Base-by-base conservation (phyloP, 108 stramenopile genomes). In the Aurantiochytrium sp. region DNA sequence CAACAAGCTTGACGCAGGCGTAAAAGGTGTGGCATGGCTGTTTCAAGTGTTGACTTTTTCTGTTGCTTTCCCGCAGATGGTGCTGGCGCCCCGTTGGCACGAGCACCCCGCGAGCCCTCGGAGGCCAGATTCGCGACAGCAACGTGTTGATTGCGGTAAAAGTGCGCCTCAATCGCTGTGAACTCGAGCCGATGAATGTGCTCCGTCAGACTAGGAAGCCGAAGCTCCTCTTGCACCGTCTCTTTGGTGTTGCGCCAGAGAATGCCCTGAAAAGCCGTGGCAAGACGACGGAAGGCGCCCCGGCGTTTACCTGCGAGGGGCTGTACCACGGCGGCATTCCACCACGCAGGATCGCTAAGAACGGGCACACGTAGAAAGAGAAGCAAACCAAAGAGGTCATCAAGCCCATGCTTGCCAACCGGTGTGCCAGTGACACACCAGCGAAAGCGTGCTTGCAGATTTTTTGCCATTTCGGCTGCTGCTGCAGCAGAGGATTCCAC, bases 371-470 rank as follows among this genome's bases (percentile, higher is more conserved):
- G 35, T 8, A 89, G 29, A 35, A 89, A 89, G 0, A 49, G 60
- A 14, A 55, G 45, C 19, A 89, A 42, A 28, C 71, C 88, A 19
- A n/a, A 72, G 21, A 89, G 47, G 51, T 89, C 88, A 1, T 89
- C 88, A 35, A 89, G 72, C 18, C 88, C 88, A 4, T 72, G 47
- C 14, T 59, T 64, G 71, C 71, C 88, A 43, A 89, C 55, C 12
- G 88, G 88, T 6, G 88, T 89, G 44, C 88, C 88, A 5, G 69
- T 72, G 8, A 89, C 72, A 53, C 53, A n/a, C 88, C 88, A 89
- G 18, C 88, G 44, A 28, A 28, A 8, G 19, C 5, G 10, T 5
- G 71, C 47, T 4, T 18, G 69, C n/a, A 89, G 10, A 14, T 4
- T 5, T 5, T 35, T 43, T 5, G 72, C 69, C 60, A 89, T 64